These are phyloP conservation scores for Phaeophleospora eucalypticola DNA, from an alignment of 2,329 filamentous ascomycete genomes.

Conservation along the genomic window DNA sequence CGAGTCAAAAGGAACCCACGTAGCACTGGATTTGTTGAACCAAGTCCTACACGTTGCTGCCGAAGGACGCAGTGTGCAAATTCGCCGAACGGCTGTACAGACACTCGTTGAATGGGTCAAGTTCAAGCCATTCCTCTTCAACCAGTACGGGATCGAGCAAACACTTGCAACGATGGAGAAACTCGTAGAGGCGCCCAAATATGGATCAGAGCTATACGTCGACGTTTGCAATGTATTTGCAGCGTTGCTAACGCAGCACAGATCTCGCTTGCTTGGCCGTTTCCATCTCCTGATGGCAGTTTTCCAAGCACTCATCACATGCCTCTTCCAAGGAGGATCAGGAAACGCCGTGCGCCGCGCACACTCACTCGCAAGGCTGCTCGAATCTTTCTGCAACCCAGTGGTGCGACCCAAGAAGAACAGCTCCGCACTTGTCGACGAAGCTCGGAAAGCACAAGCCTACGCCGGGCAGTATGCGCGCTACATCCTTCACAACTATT, in stretches of 20 bases:
- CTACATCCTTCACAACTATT: constrained; percentile 56
- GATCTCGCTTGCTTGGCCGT: constrained; percentile 55
- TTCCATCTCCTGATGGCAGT: constrained; percentile 56
- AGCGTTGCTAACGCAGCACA: constrained; percentile 53
- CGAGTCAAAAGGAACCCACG: background rate
- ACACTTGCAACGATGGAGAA: constrained; percentile 36
- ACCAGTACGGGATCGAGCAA: constrained; percentile 43
- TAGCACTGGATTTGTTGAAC: background rate
- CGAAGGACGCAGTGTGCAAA: background rate
- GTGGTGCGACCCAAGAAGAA: constrained; percentile 38
- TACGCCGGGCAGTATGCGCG: constrained; percentile 56
- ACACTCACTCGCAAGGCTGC: constrained; percentile 50
- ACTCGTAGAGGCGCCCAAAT: constrained; percentile 28
- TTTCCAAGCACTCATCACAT: constrained; percentile 52
- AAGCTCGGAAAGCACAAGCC: constrained; percentile 56
- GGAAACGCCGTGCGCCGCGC: constrained; percentile 40
- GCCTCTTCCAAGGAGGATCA: constrained; percentile 47
- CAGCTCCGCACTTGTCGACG: constrained; percentile 49
- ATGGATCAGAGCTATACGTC: constrained; percentile 43
- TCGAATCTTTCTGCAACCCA: constrained; percentile 59
- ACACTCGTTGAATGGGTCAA: constrained; percentile 21
- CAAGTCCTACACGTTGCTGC: background rate
- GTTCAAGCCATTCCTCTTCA: constrained; percentile 36
- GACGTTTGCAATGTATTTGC: constrained; percentile 53
- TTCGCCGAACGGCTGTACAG: constrained; percentile 6